A percentile compares a stretch with the other conserved stretches of the same genome.
Evolutionary conservation across 768 basidiomycete genomes (phyloP).

Genomic region (Astraeus odoratus): DNA sequence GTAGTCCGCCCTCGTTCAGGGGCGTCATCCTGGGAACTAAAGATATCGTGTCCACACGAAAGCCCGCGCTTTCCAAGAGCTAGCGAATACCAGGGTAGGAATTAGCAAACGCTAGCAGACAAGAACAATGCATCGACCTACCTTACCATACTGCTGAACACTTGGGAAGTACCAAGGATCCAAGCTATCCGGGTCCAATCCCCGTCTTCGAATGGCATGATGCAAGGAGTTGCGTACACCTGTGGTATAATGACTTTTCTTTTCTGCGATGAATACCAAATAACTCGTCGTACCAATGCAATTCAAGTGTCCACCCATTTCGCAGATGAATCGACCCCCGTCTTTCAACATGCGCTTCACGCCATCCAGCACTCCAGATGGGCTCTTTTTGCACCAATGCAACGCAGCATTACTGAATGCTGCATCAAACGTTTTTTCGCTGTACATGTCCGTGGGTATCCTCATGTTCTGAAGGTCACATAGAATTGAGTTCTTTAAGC

Average conservation of each 20-base stretch:
- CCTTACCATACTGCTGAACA: constrained; percentile 54
- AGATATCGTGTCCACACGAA: constrained; percentile 46
- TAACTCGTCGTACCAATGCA: constrained; percentile 41
- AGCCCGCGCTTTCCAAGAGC: constrained; percentile 53
- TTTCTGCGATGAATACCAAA: constrained; percentile 1
- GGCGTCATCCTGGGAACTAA: constrained; percentile 52
- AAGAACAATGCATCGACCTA: constrained; percentile 21
- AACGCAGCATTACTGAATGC: constrained; percentile 77
- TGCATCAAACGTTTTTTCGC: constrained; percentile 50
- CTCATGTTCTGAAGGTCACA: constrained; percentile 47
- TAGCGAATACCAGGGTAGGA: constrained; percentile 15
- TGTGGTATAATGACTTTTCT: constrained; percentile 24
- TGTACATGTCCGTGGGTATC: constrained; percentile 24
- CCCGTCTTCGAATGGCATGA: constrained; percentile 41
- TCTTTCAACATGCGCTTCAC: constrained; percentile 56
- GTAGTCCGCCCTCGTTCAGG: constrained; percentile 40
- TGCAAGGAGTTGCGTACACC: constrained; percentile 58
- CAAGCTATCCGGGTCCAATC: constrained; percentile 48
- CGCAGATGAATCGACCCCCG: constrained; percentile 66
- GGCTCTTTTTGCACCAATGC: constrained; percentile 82
- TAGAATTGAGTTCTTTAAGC: constrained; percentile 40
- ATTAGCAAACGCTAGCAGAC: constrained; percentile 2
- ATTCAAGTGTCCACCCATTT: constrained; percentile 76
- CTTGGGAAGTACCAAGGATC: constrained; percentile 90
- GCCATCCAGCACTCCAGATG: constrained; percentile 54